Base-by-base conservation (phyloP, 192 early-diverging fungal genomes). In the Gaertneriomyces semiglobifer region DNA sequence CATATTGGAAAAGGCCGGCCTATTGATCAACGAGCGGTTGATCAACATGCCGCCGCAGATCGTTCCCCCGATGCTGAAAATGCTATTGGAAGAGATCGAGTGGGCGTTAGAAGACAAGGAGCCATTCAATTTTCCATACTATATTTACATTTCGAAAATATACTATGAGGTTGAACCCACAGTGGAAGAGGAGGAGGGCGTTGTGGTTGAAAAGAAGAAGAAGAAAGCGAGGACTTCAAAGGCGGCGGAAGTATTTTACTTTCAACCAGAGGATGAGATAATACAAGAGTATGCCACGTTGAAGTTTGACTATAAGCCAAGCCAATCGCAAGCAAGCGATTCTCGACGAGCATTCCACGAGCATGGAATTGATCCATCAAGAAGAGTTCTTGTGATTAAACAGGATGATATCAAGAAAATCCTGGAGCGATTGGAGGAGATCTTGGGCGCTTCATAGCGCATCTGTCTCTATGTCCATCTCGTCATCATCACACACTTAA, bases 31-130 rank as follows among this genome's bases (percentile, higher is more conserved):
- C 65, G 94, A 96, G 62, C 79, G 96, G 6, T 83, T 98, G 20
- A 84, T 98, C 70, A 98, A 98, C 70, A 93, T 98, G 92, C 96
- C 96, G 9, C 92, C 93, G 33, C 89, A 95, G 67, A 81, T 96
- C 7, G 84, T 90, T 1, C 88, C 93, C 16, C 93, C 90, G 2
- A 91, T 98, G 91, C 88, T 93, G 66, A 86, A 83, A 25, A 92
- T 96, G 92, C 79, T 96, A 44, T 61, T 84, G 43, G 89, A 93
- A 46, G 96, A 96, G 68, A 75, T 93, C 51, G 76, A 90, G 55
- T 80, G 82, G 79, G 88, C 88, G 10, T 71, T 88, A 14, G 86
- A 86, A 5, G 86, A 89, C 53, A 88, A 88, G 58, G 80, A 88
- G 66, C 84, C 88, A 20, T 94, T 87, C 70, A 68, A 88, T 46